A percentile compares a stretch with the other conserved stretches of the same genome.
These are phyloP conservation scores for Ocimum tenuiflorum DNA, from an alignment of 257 asterid species.

Conservation along the genomic window DNA sequence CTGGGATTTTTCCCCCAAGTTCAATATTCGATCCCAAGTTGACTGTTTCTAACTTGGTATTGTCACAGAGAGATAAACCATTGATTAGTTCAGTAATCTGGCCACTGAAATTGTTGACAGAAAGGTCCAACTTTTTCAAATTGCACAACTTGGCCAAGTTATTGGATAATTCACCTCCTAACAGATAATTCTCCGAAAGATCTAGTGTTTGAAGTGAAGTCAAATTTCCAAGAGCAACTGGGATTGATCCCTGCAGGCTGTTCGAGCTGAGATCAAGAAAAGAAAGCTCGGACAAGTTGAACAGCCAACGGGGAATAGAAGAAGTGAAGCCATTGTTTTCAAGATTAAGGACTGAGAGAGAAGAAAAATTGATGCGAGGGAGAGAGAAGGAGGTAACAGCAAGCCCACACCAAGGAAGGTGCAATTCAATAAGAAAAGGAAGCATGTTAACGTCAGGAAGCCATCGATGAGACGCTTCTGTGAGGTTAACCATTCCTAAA, in stretches of 20 bases:
- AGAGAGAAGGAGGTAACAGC: background rate
- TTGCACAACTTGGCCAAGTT: slow-evolving; percentile 5
- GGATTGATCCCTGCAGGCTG: background rate
- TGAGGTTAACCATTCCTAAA: background rate
- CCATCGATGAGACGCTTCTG: background rate
- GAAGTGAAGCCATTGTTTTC: slow-evolving; percentile 2
- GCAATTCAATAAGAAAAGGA: slow-evolving; percentile 5
- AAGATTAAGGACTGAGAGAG: slow-evolving; percentile 15
- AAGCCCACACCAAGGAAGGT: slow-evolving; percentile 6
- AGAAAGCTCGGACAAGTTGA: background rate
- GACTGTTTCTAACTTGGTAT: background rate
- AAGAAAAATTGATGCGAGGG: background rate
- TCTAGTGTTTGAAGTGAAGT: background rate
- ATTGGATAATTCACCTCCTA: background rate
- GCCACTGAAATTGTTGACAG: slow-evolving; percentile 7
- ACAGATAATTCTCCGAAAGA: background rate
- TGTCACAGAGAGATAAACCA: background rate
- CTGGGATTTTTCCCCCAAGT: background rate
- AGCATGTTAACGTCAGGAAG: slow-evolving; percentile 2
- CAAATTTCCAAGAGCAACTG: background rate
- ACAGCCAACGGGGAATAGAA: slow-evolving; percentile 1
- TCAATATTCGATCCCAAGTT: background rate
- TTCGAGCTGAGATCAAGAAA: slow-evolving; percentile 4
- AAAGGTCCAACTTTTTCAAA: slow-evolving; percentile 6
- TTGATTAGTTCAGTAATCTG: background rate